Evolutionary conservation across 2,329 filamentous ascomycete species (phyloP).

Genomic region (Aspergillus clavatus): DNA sequence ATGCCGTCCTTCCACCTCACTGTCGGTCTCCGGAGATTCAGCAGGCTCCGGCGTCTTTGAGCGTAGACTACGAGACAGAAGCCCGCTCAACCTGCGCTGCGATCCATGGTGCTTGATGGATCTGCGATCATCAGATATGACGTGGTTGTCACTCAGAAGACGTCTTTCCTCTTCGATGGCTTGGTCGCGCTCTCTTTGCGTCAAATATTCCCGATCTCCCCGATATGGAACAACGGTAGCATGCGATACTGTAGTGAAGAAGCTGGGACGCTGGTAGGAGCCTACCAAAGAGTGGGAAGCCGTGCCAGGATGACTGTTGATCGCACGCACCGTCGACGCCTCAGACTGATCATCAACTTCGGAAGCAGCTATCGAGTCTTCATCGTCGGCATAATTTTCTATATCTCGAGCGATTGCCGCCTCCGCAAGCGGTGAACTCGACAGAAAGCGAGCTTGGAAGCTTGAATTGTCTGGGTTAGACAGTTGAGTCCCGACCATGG

Average conservation of each 20-base stretch:
- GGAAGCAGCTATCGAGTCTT: conserved; percentile 34
- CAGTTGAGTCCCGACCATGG: conserved; percentile 25
- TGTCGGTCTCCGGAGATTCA: conserved; percentile 4
- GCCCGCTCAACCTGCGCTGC: conserved; percentile 23
- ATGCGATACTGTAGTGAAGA: conserved; percentile 66
- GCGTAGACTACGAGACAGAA: conserved; percentile 11
- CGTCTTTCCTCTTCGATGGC: conserved; percentile 55
- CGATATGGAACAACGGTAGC: conserved; percentile 60
- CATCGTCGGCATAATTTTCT: conserved; percentile 58
- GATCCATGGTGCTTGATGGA: conserved; percentile 9
- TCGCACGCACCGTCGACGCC: conserved; percentile 39
- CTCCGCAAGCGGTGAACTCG: conserved; percentile 62
- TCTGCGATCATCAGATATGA: conserved; percentile 52
- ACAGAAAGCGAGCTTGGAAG: conserved; percentile 47
- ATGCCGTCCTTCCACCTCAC: conserved; percentile 8
- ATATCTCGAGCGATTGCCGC: conserved; percentile 63
- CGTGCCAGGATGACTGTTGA: conserved; percentile 33
- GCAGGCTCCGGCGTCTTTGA: conserved; percentile 4
- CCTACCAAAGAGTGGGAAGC: conserved; percentile 51
- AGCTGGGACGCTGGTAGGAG: conserved; percentile 71
- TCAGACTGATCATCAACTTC: conserved; percentile 36
- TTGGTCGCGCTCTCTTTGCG: conserved; percentile 50
- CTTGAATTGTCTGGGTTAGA: conserved; percentile 25
- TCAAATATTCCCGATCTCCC: conserved; percentile 43
- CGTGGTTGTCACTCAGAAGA: conserved; percentile 55